These are phyloP conservation scores for Rosellinia necatrix DNA, from an alignment of 2,329 filamentous ascomycete species.

Conservation along the genomic window DNA sequence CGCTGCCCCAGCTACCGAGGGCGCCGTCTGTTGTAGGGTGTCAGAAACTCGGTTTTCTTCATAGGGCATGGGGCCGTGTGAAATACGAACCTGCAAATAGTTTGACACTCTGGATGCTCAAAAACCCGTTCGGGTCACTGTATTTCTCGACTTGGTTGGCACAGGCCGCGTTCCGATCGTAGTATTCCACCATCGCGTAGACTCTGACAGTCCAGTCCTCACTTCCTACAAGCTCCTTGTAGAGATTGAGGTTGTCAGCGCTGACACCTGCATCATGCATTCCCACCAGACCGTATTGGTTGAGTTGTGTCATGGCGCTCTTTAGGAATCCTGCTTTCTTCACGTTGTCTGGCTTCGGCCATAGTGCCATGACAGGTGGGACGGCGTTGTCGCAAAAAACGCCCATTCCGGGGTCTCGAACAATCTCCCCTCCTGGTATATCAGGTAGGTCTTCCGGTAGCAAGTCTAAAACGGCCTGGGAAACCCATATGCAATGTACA, in stretches of 20 bases:
- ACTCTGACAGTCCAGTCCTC: slow-evolving; percentile 66
- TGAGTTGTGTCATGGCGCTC: slow-evolving; percentile 65
- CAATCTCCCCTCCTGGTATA: slow-evolving; percentile 66
- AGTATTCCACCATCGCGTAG: slow-evolving; percentile 71
- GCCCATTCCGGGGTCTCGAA: slow-evolving; percentile 64
- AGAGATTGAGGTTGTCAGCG: slow-evolving; percentile 59
- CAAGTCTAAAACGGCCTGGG: slow-evolving; percentile 63
- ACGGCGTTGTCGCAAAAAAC: slow-evolving; percentile 78
- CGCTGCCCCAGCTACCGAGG: slow-evolving; percentile 72
- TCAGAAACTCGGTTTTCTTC: slow-evolving; percentile 27
- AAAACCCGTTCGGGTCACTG: slow-evolving; percentile 50
- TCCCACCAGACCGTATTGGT: slow-evolving; percentile 68
- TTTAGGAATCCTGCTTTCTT: slow-evolving; percentile 60
- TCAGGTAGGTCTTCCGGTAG: slow-evolving; percentile 58
- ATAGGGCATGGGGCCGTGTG: no score
- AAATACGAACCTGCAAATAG: slow-evolving; percentile 63
- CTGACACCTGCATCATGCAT: slow-evolving; percentile 70
- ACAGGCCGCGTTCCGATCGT: slow-evolving; percentile 67
- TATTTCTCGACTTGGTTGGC: slow-evolving; percentile 53
- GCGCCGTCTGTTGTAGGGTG: slow-evolving; percentile 62
- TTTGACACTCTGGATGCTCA: slow-evolving; percentile 68
- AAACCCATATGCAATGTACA: slow-evolving; percentile 73
- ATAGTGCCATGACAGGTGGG: slow-evolving; percentile 61
- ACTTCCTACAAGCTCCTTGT: slow-evolving; percentile 53
- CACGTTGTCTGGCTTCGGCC: slow-evolving; percentile 59